Conservation (phyloP, 2,329 filamentous ascomycete genomes). For the Chaetomiaceae sp. region DNA sequence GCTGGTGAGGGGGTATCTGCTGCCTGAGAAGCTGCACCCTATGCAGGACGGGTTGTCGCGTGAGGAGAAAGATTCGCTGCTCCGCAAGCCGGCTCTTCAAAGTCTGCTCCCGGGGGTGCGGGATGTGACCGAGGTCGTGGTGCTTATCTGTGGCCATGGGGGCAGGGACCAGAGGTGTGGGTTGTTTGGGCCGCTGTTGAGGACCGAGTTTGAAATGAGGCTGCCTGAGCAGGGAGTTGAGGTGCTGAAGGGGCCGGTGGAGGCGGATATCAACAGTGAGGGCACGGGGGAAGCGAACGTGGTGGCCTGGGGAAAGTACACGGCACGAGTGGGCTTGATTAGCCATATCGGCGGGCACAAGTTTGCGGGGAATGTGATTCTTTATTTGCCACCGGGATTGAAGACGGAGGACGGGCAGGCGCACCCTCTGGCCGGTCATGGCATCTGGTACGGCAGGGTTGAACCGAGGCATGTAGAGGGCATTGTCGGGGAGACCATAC, state of each 20-base stretch:
- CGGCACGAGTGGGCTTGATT: constrained; percentile 63
- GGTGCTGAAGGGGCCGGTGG: constrained; percentile 45
- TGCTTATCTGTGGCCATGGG: constrained; percentile 86
- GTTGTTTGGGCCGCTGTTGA: constrained; percentile 68
- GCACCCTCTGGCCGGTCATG: constrained; percentile 63
- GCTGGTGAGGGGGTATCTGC: constrained; percentile 61
- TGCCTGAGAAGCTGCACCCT: constrained; percentile 58
- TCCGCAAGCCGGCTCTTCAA: constrained; percentile 49
- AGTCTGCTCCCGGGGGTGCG: constrained; percentile 52
- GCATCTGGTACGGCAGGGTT: constrained; percentile 79
- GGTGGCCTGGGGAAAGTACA: constrained; percentile 25
- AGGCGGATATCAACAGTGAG: constrained; percentile 33
- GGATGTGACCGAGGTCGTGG: constrained; percentile 62
- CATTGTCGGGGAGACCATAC: constrained; percentile 65
- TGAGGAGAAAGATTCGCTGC: constrained; percentile 50
- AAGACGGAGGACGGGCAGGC: constrained; percentile 37
- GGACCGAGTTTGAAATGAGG: constrained; percentile 63
- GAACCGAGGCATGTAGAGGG: constrained; percentile 73
- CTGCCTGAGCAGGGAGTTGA: constrained; percentile 47
- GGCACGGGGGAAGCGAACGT: too few species aligned
- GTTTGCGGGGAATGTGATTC: constrained; percentile 78
- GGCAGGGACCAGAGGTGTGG: constrained; percentile 80
- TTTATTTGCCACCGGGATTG: constrained; percentile 64
- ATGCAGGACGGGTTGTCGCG: constrained; percentile 57
- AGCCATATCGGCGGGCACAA: constrained; percentile 83